These are phyloP conservation scores for Raphidocelis subcapitata DNA, from an alignment of 139 green algal genomes.

Conservation along the genomic window DNA sequence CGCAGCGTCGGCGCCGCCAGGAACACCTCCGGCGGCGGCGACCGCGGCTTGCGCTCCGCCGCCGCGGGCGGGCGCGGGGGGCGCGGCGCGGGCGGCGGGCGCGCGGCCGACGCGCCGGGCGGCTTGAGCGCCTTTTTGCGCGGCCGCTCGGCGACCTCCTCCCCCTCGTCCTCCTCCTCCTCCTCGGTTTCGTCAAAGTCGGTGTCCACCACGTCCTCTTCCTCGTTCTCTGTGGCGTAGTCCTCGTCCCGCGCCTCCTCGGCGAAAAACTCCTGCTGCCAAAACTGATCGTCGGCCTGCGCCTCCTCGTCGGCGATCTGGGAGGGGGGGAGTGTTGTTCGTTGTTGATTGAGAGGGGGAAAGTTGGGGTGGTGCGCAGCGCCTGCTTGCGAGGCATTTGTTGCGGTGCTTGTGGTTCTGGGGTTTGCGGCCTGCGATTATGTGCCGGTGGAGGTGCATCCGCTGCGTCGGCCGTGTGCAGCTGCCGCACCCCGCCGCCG, in stretches of 20 bases:
- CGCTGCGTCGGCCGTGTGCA: not conserved
- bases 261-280: slow-evolving; percentile 81
- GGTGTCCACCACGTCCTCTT: slow-evolving; percentile 69
- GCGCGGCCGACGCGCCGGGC: slow-evolving; percentile 14
- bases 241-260: slow-evolving; percentile 66
- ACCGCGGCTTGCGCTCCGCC: not conserved
- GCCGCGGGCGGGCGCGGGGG: slow-evolving; percentile 5
- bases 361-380: not conserved
- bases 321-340: no score
- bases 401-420: not conserved
- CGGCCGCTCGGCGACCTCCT: slow-evolving; percentile 16
- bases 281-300: slow-evolving; percentile 81
- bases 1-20: slow-evolving; percentile 40
- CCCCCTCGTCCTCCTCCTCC: slow-evolving; percentile 29
- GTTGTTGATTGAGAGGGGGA: no score
- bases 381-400: not conserved
- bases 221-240: slow-evolving; percentile 60
- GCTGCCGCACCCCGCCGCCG: no score
- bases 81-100: not conserved
- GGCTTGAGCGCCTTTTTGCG: slow-evolving; percentile 11
- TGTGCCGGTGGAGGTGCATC: not conserved
- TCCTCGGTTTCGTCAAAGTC: slow-evolving; percentile 75
- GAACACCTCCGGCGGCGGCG: slow-evolving; percentile 1
- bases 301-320: slow-evolving; percentile 19
- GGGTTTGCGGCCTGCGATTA: not conserved